Evolutionary conservation across 2,329 filamentous ascomycete genomes (phyloP).

Genomic region (Colletotrichum aenigma): DNA sequence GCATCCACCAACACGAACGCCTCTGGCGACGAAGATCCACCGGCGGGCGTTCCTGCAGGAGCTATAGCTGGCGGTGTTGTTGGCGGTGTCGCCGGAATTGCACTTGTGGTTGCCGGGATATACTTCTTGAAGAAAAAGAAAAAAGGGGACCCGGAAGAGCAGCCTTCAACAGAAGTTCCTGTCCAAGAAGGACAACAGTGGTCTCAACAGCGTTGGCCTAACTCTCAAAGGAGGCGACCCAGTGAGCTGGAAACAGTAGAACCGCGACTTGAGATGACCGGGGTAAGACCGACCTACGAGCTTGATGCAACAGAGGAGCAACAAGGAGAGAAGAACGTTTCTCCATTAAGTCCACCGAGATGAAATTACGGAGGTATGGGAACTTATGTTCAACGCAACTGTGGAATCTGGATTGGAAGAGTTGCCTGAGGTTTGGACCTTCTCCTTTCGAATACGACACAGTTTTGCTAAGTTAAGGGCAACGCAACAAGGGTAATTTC

Average conservation of each 20-base stretch:
- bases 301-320: neutral
- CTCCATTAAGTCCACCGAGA: neutral
- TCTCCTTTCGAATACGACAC: neutral
- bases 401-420: neutral
- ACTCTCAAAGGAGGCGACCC: neutral
- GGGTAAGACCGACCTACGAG: neutral
- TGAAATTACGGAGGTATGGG: neutral
- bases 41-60: neutral
- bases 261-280: neutral
- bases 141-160: neutral
- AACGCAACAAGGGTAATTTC: neutral
- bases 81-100: neutral
- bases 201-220: neutral
- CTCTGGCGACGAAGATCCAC: neutral
- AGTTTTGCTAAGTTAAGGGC: rapidly evolving
- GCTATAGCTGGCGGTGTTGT: neutral
- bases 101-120: neutral
- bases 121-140: neutral
- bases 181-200: neutral
- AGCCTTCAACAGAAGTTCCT: rapidly evolving
- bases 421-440: neutral
- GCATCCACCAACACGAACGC: neutral
- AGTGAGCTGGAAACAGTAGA: neutral
- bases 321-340: neutral
- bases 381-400: neutral